Percentiles rank a stretch among this genome's conserved stretches.
These are phyloP conservation scores for Schoenoplectus triqueter DNA, from an alignment of 202 grass and related monocot species.

Conservation along the genomic window DNA sequence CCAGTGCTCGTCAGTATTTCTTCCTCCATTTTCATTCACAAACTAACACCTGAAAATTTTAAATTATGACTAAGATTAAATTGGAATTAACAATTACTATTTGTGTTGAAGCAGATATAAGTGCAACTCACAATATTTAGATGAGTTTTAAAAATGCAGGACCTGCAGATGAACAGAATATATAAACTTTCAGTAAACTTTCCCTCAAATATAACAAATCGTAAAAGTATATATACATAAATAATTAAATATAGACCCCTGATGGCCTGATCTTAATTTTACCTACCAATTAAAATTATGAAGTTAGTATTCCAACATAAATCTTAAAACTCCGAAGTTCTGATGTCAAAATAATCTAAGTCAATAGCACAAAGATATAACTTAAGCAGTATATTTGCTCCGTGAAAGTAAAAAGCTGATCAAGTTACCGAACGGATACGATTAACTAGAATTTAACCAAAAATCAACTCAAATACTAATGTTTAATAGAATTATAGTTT, in stretches of 20 bases:
- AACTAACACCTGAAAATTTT: slow-evolving; percentile 2
- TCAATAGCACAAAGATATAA: neutral
- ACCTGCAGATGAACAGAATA: slow-evolving; percentile 22
- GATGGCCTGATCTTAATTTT: neutral
- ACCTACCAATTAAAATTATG: neutral
- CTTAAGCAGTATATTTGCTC: neutral
- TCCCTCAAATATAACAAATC: slow-evolving; percentile 19
- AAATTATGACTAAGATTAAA: slow-evolving; percentile 14
- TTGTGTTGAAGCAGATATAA: neutral
- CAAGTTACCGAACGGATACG: slow-evolving; percentile 20
- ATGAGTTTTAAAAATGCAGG: neutral
- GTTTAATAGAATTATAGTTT: slow-evolving; percentile 22
- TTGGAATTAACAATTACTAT: slow-evolving; percentile 11
- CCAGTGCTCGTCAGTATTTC: neutral
- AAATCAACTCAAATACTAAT: neutral
- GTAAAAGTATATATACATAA: neutral
- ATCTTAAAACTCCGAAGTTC: neutral
- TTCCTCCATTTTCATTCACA: slow-evolving; percentile 34
- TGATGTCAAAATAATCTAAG: neutral
- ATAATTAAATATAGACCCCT: neutral
- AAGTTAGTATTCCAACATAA: slow-evolving; percentile 5
- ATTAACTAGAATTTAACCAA: neutral
- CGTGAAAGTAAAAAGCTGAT: slow-evolving; percentile 15
- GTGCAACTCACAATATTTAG: neutral
- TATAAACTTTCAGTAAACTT: neutral